Evolutionary conservation across 768 basidiomycete species (phyloP), one percentile per base, ranked within the genome.

Genomic region (Suillus clintonianus): DNA sequence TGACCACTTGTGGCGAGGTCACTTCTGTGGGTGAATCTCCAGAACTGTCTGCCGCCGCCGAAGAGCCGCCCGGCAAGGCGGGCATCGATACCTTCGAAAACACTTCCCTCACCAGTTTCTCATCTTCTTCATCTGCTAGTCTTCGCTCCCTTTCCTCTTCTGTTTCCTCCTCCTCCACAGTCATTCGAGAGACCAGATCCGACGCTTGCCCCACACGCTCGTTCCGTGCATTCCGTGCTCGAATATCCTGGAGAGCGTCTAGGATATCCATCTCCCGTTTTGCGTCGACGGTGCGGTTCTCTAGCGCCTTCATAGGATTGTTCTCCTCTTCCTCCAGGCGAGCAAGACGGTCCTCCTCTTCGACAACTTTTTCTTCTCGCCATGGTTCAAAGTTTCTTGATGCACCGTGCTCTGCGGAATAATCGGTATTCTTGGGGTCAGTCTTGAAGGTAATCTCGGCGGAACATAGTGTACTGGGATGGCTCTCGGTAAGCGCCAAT

Each of bases 401-500:
- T 34, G 97, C 97, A 36, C 97, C 97, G 72, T 98, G 97, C 78
- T 99, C 97, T 48, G 94, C 94, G 22, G 83, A 47, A 69, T 97
- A 97, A 74, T 97, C 95, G 0, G 95, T 96, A 73, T 97, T 95
- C 84, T 97, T 97, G 22, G 97, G 97, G 74, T 99, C 97, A 0
- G 97, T 99, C 77, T 99, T 99, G 88, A 99, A 99, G 0, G 97
- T 99, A 68, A 99, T 99, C 75, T 99, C 97, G 10, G 97, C 92
- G 3, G 95, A 97, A 74, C 97, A 99, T 43, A 95, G 79, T 15
- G 95, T 96, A 71, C 97, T 97, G 27, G 11, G 24, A 54, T 81
- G 50, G 73, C 66, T 11, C 42, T n/a, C 6, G 3, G 8, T 32
- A n/a, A 7, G 53, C 10, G 37, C 51, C 7, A 36, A 62, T 14